These are phyloP conservation scores for Fusarium sp. DNA, from an alignment of 2,329 filamentous ascomycete genomes.

Conservation along the genomic window DNA sequence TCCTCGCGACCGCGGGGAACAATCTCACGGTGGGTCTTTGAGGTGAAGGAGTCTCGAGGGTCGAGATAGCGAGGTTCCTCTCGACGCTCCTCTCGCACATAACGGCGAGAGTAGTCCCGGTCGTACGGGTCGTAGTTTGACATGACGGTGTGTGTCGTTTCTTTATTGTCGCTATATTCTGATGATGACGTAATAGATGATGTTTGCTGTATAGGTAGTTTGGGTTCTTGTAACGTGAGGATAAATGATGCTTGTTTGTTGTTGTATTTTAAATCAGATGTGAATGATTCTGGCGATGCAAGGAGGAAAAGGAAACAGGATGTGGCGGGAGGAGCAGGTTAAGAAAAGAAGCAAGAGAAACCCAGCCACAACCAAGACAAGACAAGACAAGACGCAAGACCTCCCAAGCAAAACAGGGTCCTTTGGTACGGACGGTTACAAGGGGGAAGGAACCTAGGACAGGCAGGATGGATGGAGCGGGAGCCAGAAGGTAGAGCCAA, in stretches of 20 bases:
- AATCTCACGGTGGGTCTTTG: slow-evolving; percentile 65
- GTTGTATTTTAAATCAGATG: slow-evolving; percentile 4
- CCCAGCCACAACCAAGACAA: slow-evolving; percentile 29
- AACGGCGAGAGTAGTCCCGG: slow-evolving; percentile 63
- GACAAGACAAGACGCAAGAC: background rate
- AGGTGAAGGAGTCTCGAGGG: slow-evolving; percentile 62
- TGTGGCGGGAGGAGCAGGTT: slow-evolving; percentile 26
- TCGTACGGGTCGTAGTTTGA: slow-evolving; percentile 69
- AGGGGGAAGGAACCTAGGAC: slow-evolving; percentile 18
- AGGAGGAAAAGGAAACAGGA: slow-evolving; percentile 24
- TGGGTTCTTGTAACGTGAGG: background rate
- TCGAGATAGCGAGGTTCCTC: slow-evolving; percentile 68
- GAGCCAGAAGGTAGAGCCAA: slow-evolving; percentile 6
- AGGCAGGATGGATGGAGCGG: slow-evolving; percentile 13
- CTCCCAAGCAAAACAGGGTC: slow-evolving; percentile 42
- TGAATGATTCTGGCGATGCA: slow-evolving; percentile 21
- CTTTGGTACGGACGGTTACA: slow-evolving; percentile 32
- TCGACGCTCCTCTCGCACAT: slow-evolving; percentile 67
- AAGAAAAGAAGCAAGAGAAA: slow-evolving; percentile 31
- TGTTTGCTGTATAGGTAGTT: slow-evolving; percentile 4
- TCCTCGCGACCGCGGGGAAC: slow-evolving; percentile 75
- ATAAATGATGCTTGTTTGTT: slow-evolving; percentile 4
- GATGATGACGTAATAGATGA: slow-evolving; percentile 6
- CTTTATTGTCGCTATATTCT: slow-evolving; percentile 14
- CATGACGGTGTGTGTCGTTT: slow-evolving; percentile 46